These are phyloP conservation scores for Alopecurus myosuroides DNA, from an alignment of 176 grass and related monocot species.

Conservation along the genomic window DNA sequence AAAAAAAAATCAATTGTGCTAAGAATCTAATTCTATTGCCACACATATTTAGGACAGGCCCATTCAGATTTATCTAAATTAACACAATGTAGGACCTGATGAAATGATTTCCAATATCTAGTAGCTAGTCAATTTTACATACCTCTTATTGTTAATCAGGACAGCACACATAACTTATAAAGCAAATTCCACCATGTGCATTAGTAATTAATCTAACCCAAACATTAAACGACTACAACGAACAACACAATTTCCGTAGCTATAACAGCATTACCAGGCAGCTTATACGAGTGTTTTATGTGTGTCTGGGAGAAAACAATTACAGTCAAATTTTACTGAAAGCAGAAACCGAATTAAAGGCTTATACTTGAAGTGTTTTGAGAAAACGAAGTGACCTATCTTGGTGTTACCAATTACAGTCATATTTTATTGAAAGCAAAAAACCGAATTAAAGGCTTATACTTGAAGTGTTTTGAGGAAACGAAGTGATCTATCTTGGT, in stretches of 20 bases:
- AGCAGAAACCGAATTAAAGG: not conserved
- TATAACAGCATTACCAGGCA: not conserved
- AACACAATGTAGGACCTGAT: not conserved
- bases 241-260: not conserved
- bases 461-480: not conserved
- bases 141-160: not conserved
- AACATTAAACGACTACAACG: not conserved
- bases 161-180: not conserved
- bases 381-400: not conserved
- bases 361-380: not conserved
- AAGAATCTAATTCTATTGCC: not conserved
- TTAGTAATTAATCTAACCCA: not conserved
- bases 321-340: not conserved
- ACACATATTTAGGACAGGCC: not conserved
- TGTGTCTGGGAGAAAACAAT: not conserved
- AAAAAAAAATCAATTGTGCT: not conserved
- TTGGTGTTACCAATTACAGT: no score
- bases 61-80: not conserved
- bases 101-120: not conserved
- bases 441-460: not conserved
- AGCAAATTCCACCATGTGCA: not conserved
- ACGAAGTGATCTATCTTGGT: not conserved
- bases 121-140: not conserved
- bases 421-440: no score
- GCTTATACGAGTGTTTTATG: not conserved